Base-by-base conservation (phyloP, 1,139 yeast genomes). In the Pichia kudriavzevii region DNA sequence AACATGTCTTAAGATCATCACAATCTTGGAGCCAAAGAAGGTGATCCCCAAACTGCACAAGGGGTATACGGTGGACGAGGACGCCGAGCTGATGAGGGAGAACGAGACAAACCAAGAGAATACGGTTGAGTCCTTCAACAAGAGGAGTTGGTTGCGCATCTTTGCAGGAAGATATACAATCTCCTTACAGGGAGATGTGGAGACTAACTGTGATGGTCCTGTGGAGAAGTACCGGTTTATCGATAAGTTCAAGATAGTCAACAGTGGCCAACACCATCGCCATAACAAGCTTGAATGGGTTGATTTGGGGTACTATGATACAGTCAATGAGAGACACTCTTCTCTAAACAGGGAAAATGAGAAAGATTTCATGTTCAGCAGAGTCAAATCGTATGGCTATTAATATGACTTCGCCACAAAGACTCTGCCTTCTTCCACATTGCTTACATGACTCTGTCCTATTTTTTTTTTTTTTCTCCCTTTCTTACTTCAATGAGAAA, bases 261-360 rank as follows among this genome's bases (percentile, higher is more conserved):
- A 70, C 24, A 62, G 76, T 30, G 87, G 87, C 1, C 66, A 64
- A 31, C 61, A 65, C 16, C 60, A 59, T 41, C 69, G 67, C 44
- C 85, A 76, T 47, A 76, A 77, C 45, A 77, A 80, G 52, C 60
- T 85, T 40, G 64, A 67, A 30, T 85, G 95, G 95, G 52, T 67
- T 6, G 61, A 59, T 24, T 79, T 78, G 46, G 72, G 70, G 45
- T 76, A 75, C 7, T 58, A 72, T 18, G 69, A 81, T 45, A 32
- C 38, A 11, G 35, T 41, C 13, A 40, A 72, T 16, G 78, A 76
- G 2, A 78, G 72, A 32, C 57, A 62, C 11, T 66, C 72, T 14
- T 64, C 64, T 12, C 77, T 83, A 46, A 66, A 75, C 5, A 57
- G 81, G 39, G 67, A 64, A 31, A 81, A 83, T 49, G 95, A 85